phyloP scores from a whole-genome alignment of 2,329 filamentous ascomycete genomes.

The Xylariaceae sp. region DNA sequence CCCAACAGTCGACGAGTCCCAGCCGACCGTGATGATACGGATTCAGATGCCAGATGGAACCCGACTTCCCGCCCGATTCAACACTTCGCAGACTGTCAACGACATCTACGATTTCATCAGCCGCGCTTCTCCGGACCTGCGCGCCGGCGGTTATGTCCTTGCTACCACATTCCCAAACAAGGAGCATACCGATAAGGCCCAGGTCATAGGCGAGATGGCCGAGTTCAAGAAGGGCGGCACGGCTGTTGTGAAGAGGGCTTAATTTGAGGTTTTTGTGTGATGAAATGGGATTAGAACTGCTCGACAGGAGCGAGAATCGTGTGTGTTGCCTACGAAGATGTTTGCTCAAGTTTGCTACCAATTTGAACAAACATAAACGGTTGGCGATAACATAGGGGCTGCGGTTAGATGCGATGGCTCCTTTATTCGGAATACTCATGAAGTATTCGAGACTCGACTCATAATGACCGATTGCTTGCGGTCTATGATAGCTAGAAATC shows the following conservation, averaged over 20 bases:
- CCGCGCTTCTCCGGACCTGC: slow-evolving; percentile 54
- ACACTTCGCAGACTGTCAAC: slow-evolving; percentile 69
- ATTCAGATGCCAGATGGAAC: slow-evolving; percentile 76
- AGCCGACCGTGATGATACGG: slow-evolving; percentile 65
- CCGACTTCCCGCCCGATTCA: slow-evolving; percentile 73
- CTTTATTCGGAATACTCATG: background rate
- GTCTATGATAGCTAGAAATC: background rate
- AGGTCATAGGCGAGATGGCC: slow-evolving; percentile 53
- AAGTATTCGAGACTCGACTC: background rate
- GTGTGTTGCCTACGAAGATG: background rate
- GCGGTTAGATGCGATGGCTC: background rate
- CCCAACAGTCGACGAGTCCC: slow-evolving; percentile 54
- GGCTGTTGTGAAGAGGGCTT: slow-evolving; percentile 53
- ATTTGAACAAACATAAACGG: background rate
- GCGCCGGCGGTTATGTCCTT: slow-evolving; percentile 61
- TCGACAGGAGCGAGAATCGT: background rate
- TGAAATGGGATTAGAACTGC: slow-evolving; percentile 1
- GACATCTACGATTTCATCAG: slow-evolving; percentile 73
- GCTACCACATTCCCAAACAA: slow-evolving; percentile 81
- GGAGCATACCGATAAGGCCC: slow-evolving; percentile 64
- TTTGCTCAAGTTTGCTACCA: background rate
- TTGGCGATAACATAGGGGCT: background rate
- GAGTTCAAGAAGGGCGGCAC: slow-evolving; percentile 64
- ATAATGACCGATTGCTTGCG: background rate
- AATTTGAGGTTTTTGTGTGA: background rate